These are phyloP conservation scores for Fabrea salina DNA, from an alignment of 169 alveolate species.

Conservation along the genomic window DNA sequence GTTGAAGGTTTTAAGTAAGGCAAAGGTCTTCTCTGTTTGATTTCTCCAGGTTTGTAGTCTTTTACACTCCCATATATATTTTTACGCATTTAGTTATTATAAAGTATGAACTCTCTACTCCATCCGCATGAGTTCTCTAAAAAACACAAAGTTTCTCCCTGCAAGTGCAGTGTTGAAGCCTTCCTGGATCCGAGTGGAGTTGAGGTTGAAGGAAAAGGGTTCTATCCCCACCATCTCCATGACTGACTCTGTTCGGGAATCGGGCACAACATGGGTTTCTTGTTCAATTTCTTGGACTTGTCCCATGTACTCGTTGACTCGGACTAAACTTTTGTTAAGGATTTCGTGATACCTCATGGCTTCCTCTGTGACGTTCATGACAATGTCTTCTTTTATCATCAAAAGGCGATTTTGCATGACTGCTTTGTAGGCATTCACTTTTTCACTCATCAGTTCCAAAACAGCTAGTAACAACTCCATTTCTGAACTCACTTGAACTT, in stretches of 20 bases:
- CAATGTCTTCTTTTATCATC: slow-evolving; percentile 22
- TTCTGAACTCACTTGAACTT: background rate
- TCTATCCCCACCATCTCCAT: background rate
- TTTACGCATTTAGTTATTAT: no score
- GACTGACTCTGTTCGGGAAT: background rate
- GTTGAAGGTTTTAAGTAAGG: no score
- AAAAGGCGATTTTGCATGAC: slow-evolving; percentile 15
- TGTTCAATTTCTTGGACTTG: background rate
- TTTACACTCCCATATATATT: no score
- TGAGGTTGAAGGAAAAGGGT: background rate
- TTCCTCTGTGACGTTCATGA: background rate
- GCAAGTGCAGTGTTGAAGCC: background rate
- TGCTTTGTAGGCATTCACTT: background rate
- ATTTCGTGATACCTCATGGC: background rate
- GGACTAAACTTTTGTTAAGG: background rate
- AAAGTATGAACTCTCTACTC: no score
- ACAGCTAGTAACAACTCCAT: background rate
- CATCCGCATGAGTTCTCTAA: slow-evolving; percentile 11
- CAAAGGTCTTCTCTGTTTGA: no score
- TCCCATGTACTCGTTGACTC: background rate
- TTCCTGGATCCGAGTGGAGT: background rate
- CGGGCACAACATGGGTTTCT: background rate
- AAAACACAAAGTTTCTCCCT: slow-evolving; percentile 2
- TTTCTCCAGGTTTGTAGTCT: no score
- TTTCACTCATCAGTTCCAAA: slow-evolving; percentile 6